Conservation (phyloP, 306 rosid genomes). For the Delonix regia region DNA sequence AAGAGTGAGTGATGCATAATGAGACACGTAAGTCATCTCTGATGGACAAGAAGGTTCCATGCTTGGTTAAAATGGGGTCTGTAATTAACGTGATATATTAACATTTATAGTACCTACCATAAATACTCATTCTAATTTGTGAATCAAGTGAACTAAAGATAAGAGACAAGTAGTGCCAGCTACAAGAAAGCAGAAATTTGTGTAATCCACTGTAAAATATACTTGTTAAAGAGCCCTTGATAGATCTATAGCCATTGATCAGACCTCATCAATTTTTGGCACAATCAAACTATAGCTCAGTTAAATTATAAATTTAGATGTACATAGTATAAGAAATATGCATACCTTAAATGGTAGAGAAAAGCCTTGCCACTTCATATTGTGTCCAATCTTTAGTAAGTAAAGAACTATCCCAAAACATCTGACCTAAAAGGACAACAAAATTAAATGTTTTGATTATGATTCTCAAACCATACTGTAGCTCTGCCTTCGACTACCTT, state of each 20-base stretch:
- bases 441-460: conserved; percentile 6
- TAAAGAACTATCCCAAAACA: conserved; percentile 94
- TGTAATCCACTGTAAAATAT: conserved; percentile 19
- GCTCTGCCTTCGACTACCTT: neutral
- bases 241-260: conserved; percentile 18
- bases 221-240: conserved; percentile 6
- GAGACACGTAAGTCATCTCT: conserved; percentile 9
- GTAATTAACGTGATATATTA: no score
- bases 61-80: conserved; percentile 38
- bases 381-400: conserved; percentile 98
- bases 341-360: no score
- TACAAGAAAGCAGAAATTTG: conserved; percentile 1
- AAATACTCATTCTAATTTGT: neutral
- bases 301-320: no score
- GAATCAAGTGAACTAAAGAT: conserved; percentile 24
- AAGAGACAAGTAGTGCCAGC: neutral
- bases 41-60: conserved; percentile 2
- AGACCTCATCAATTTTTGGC: neutral
- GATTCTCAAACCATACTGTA: conserved; percentile 27
- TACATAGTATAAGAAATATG: no score
- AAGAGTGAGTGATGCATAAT: neutral
- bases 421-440: conserved; percentile 71
- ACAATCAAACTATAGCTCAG: no score
- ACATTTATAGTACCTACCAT: no score
- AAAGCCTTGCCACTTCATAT: conserved; percentile 94